phyloP scores from a whole-genome alignment of 331 rosid genomes.

The Dryas integrifolia region DNA sequence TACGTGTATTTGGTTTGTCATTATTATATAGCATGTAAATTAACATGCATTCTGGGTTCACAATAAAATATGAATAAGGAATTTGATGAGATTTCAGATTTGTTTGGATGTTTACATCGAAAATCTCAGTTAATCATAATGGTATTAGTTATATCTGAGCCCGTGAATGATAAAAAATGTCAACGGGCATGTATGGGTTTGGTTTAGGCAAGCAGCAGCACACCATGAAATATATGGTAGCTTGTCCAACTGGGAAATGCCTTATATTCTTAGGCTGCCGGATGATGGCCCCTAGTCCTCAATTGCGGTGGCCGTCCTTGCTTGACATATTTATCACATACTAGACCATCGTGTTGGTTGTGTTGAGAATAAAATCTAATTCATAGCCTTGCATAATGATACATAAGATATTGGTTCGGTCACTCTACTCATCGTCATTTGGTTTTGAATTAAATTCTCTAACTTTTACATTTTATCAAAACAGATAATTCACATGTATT shows the following conservation, averaged over 20 bases:
- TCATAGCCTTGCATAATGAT: too few relatives aligned
- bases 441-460: not conserved
- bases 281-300: constrained; percentile 15
- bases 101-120: too few relatives aligned
- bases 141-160: not conserved
- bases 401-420: too few relatives aligned
- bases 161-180: constrained; percentile 23
- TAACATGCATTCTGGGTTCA: not conserved
- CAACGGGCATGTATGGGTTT: not conserved
- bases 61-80: not conserved
- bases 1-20: not conserved
- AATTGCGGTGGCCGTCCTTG: constrained; percentile 11
- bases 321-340: not conserved
- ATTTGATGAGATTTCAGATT: not conserved
- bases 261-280: constrained; percentile 10
- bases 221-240: too few relatives aligned
- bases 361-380: too few relatives aligned
- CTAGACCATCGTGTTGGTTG: too few relatives aligned
- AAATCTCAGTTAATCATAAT: too few relatives aligned
- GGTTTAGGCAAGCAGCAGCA: too few relatives aligned
- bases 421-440: too few relatives aligned
- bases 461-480: too few relatives aligned
- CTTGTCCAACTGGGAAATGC: constrained; percentile 2
- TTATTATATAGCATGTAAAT: not conserved
- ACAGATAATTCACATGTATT: too few relatives aligned